These are phyloP conservation scores for Monosporascus sp. DNA, from an alignment of 2,329 filamentous ascomycete genomes.

Conservation along the genomic window DNA sequence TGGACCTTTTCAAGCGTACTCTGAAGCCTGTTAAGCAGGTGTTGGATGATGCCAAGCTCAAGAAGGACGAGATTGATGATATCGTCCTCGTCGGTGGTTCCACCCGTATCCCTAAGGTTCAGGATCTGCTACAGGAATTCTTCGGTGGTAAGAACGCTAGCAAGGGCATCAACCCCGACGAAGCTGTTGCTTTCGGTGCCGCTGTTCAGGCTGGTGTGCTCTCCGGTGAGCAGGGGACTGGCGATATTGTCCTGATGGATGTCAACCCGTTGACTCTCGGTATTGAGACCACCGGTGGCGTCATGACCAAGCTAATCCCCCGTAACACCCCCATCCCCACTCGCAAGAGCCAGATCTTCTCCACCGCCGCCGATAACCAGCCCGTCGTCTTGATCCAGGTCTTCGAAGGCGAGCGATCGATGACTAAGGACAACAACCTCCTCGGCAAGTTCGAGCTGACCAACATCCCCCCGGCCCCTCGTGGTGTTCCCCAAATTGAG, in stretches of 20 bases:
- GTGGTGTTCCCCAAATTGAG: constrained; percentile 96
- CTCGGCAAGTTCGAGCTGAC: constrained; percentile 98
- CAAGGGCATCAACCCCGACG: constrained; percentile 99
- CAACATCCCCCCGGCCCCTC: constrained; percentile 88
- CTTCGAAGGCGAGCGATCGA: constrained; percentile 85
- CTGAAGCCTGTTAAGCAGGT: constrained; percentile 98
- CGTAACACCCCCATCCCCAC: constrained; percentile 93
- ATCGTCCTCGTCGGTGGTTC: constrained; percentile 98
- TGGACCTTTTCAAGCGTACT: constrained; percentile 98
- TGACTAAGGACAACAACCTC: constrained; percentile 96
- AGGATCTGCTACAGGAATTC: constrained; percentile 90
- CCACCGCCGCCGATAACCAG: constrained; percentile 94
- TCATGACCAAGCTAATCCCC: constrained; percentile 95
- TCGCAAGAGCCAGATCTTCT: constrained; percentile 97
- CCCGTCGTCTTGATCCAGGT: constrained; percentile 93
- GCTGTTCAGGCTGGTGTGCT: constrained; percentile 96
- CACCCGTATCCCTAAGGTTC: constrained; percentile 98
- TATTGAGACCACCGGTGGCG: constrained; percentile 95
- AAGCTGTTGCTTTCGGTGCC: constrained; percentile 96
- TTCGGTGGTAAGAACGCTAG: constrained; percentile 93
- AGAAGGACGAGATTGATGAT: constrained; percentile 91
- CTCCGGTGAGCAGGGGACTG: constrained; percentile 77
- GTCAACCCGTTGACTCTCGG: constrained; percentile 94
- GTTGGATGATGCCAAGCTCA: constrained; percentile 94
- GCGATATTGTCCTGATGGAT: constrained; percentile 87